Base-by-base conservation (phyloP, 331 rosid species). In the Quercus phellos region DNA sequence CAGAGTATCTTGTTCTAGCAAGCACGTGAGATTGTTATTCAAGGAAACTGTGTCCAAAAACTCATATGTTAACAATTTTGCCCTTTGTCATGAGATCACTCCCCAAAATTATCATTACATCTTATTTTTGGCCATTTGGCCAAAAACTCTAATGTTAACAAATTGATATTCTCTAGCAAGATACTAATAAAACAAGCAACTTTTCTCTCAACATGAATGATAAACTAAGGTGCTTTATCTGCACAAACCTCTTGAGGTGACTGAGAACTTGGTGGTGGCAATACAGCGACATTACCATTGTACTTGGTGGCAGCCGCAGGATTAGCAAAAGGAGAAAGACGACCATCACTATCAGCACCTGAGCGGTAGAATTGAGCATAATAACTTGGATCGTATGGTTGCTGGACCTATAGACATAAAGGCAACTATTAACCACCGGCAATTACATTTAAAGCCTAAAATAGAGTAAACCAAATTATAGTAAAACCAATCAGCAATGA, bases 351-450 rank as follows among this genome's bases (percentile, higher is more conserved):
- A 83, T 91, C 99, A 75, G 84, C 89, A 66, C 93, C 96, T 11
- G 98, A 74, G 78, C 92, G 89, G 84, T 92, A 95, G 87, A 83
- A 90, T 80, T 92, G 99, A 74, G 92, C 94, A 84, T 92, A 92
- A 70, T 95, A 95, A 80, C 86, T 89, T 26, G 92, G 96, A 83
- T 95, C 98, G 76, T 88, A 84, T 30, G 91, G 94, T 56, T 76
- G 97, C 69, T 89, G 97, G 58, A 94, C 94, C 99, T 92, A 78
- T 72, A 68, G 69, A 74, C n/a, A 82, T 61, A 85, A 72, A 66
- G 81, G 73, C 19, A 86, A 51, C 78, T 24, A 68, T 60, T 76
- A 81, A 77, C 21, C 82, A 72, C 26, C 63, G 61, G 64, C 26
- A 73, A 34, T 51, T 29, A 56, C 74, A 21, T 56, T 77, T 53